Base-by-base conservation (phyloP, 1,139 yeast genomes). In the Meyerozyma elateridarum region DNA sequence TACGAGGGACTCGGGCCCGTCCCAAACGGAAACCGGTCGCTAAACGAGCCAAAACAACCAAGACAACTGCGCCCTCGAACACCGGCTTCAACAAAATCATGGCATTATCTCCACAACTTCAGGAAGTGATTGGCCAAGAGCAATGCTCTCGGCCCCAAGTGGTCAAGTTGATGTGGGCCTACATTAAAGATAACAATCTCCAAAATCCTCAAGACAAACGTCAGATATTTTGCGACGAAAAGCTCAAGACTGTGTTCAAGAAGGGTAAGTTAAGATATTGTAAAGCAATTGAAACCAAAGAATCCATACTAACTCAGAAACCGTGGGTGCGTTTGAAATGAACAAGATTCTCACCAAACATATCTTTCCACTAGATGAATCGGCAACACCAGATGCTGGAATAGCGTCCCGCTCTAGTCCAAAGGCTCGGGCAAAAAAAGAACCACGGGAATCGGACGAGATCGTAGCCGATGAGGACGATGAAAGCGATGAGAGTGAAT, bases 171-270 rank as follows among this genome's bases (percentile, higher is more conserved):
- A 58, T 85, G 14, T 85, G 95, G 95, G 73, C 65, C 8, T 78
- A 85, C 51, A 83, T 85, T 41, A 82, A 79, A 48, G 70, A 55
- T 15, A 52, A 80, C 38, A 56, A 75, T 31, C 58, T 85, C 26
- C 95, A 85, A 49, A 77, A 83, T 44, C 85, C 89, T 1, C 52
- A 61, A 1, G 85, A 85, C 52, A 70, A 71, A 41, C 61, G 93
- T 37, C 77, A 75, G 37, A 80, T 85, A 14, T 14, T 73, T 5
- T 84, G 93, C 50, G 93, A 85, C 51, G 85, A 71, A 1, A 68
- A 60, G 38, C 61, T 85, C 61, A 61, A 61, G 35, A 67, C 65
- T 5, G 49, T 84, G 3, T 84, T 85, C 54, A 87, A 62, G 37
- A 64, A 59, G 73, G 44, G 61, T 48, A 52, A 33, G 55, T 59